Conservation (phyloP, 768 basidiomycete genomes). For the Mycena venus region DNA sequence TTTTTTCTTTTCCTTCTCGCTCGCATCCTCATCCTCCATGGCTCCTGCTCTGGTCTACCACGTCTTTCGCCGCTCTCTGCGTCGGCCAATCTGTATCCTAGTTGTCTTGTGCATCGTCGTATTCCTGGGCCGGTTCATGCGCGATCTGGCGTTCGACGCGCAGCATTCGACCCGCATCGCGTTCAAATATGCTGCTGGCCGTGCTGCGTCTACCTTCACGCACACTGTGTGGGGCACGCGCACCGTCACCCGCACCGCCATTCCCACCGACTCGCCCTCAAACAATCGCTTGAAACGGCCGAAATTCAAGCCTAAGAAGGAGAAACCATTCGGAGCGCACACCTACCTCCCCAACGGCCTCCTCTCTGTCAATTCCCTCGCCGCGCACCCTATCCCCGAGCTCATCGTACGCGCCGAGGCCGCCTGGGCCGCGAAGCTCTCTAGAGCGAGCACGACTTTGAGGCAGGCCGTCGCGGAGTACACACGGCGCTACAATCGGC, state of each 20-base stretch:
- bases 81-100: conserved; percentile 30
- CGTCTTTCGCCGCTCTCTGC: conserved; percentile 29
- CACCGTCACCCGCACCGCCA: background rate
- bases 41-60: conserved; percentile 10
- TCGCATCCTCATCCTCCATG: background rate
- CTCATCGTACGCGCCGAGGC: conserved; percentile 81
- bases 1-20: too few relatives aligned
- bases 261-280: background rate
- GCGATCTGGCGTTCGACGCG: conserved; percentile 30
- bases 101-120: conserved; percentile 8
- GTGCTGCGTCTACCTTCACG: background rate
- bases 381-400: conserved; percentile 81
- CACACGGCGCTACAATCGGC: conserved; percentile 74
- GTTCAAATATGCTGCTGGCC: conserved; percentile 20
- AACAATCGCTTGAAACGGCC: background rate
- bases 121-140: conserved; percentile 22
- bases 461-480: conserved; percentile 85
- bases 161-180: conserved; percentile 32
- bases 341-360: conserved; percentile 54
- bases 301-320: background rate
- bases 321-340: conserved; percentile 41
- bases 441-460: too few relatives aligned
- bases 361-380: conserved; percentile 54
- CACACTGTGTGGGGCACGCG: conserved; percentile 20
- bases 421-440: conserved; percentile 73